Base-by-base conservation (phyloP, 805 yeast species). In the Kazachstania viticola region DNA sequence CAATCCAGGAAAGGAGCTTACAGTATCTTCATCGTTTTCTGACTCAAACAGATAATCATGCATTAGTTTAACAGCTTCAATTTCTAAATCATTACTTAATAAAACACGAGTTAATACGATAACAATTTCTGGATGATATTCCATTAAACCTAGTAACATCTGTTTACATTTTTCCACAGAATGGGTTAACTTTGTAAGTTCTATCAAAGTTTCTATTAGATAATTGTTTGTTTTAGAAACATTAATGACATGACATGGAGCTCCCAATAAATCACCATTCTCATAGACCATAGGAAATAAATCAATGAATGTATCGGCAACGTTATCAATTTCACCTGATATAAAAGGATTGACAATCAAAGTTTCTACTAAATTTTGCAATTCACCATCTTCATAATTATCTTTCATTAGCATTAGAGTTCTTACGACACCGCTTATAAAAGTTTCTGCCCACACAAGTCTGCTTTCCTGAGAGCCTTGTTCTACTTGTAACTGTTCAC, bases 291-390 rank as follows among this genome's bases (percentile, higher is more conserved):
- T 15, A 7, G 57, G 58, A 34, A 55, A 55, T 17, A 49, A 35
- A 9, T 45, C 36, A 22, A 56, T 54, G 21, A 54, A 56, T 17
- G 42, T 41, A 14, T 54, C 53, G 2, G 56, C 40, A 3, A 50
- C 49, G 21, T 41, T 42, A 33, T 48, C 59, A 13, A 56, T 36
- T 31, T 56, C 50, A 17, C 60, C 58, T 2, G 58, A 42, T 3
- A 46, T 42, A 25, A 91, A 69, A 4, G 96, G 96, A 45, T 84
- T 79, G 35, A 83, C 65, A 37, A 79, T 74, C 42, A 95, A 71
- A 24, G 91, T 79, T 50, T 87, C 94, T 8, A 85, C 94, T 34
- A 91, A 68, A 31, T 71, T 67, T 28, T 67, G 64, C 47, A 61
- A 79, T 60, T 77, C 84, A 31, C 84, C 94, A 31, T 81, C 84